Percentiles rank a stretch among this genome's conserved stretches.
These are phyloP conservation scores for Penicillium nordicum DNA, from an alignment of 2,329 filamentous ascomycete species.

Conservation along the genomic window DNA sequence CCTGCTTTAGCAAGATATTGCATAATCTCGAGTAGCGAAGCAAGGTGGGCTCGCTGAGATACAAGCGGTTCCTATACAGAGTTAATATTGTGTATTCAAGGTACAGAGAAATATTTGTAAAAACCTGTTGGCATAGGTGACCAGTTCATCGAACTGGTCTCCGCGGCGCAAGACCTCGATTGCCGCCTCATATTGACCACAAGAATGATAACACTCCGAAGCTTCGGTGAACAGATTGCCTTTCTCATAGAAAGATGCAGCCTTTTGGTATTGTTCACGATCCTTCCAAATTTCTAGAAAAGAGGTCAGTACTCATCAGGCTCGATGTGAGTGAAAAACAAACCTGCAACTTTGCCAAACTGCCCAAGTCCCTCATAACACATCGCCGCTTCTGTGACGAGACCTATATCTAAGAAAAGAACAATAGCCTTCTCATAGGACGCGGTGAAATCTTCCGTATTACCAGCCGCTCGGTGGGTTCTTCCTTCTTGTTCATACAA, in stretches of 20 bases:
- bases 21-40: constrained; percentile 17
- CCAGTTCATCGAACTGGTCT: constrained; percentile 16
- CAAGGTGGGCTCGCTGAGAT: constrained; percentile 1
- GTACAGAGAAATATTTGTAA: background rate
- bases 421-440: constrained; percentile 12
- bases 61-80: constrained; percentile 2
- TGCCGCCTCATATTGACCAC: constrained; percentile 16
- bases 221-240: constrained; percentile 11
- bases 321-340: background rate
- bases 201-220: constrained; percentile 12
- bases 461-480: constrained; percentile 2
- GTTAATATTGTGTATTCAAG: background rate
- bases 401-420: constrained; percentile 6
- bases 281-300: constrained; percentile 15
- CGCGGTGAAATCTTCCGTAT: constrained; percentile 5
- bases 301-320: background rate
- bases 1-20: constrained; percentile 19
- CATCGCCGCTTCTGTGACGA: constrained; percentile 7
- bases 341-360: constrained; percentile 19
- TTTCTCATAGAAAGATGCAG: constrained; percentile 15
- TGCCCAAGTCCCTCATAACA: constrained; percentile 15
- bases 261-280: constrained; percentile 9
- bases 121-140: constrained; percentile 16
- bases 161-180: constrained; percentile 17
- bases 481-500: constrained; percentile 15